phyloP scores from a whole-genome alignment of 257 asterid genomes.

The Cruciata laevipes region DNA sequence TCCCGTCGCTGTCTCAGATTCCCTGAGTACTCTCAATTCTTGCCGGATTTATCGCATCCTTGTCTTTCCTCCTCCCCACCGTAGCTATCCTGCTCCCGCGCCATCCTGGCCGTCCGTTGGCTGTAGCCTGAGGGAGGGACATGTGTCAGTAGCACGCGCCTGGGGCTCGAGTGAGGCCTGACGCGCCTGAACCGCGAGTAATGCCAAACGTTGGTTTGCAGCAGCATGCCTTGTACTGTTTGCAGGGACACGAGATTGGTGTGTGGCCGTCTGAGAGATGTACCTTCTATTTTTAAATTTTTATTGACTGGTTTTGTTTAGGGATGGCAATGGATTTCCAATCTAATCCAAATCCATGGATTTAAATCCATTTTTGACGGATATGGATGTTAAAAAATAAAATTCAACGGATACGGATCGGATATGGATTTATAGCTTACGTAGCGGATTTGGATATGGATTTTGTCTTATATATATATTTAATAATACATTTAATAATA shows the following conservation, averaged over 20 bases:
- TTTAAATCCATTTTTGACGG: too few relatives aligned
- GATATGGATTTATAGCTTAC: too few relatives aligned
- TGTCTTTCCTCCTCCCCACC: slow-evolving; percentile 10
- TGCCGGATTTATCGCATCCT: slow-evolving; percentile 52
- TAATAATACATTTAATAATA: too few relatives aligned
- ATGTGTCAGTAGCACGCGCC: slow-evolving; percentile 32
- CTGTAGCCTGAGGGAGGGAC: slow-evolving; percentile 14
- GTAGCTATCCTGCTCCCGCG: neutral
- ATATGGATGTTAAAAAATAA: too few relatives aligned
- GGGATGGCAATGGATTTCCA: too few relatives aligned
- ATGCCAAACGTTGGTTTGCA: neutral
- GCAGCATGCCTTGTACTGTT: neutral
- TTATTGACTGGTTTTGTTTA: neutral
- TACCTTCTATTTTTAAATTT: neutral
- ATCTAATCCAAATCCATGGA: too few relatives aligned
- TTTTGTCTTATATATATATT: too few relatives aligned
- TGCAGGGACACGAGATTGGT: neutral
- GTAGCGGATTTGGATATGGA: too few relatives aligned
- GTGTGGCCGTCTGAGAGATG: neutral
- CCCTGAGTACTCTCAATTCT: slow-evolving; percentile 39
- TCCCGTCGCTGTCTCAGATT: slow-evolving; percentile 32
- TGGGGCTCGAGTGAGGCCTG: neutral
- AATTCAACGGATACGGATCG: too few relatives aligned
- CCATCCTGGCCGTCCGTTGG: neutral
- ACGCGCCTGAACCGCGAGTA: neutral